Conservation (phyloP, 1,139 yeast genomes). For the Sugiyamaella novakii region DNA sequence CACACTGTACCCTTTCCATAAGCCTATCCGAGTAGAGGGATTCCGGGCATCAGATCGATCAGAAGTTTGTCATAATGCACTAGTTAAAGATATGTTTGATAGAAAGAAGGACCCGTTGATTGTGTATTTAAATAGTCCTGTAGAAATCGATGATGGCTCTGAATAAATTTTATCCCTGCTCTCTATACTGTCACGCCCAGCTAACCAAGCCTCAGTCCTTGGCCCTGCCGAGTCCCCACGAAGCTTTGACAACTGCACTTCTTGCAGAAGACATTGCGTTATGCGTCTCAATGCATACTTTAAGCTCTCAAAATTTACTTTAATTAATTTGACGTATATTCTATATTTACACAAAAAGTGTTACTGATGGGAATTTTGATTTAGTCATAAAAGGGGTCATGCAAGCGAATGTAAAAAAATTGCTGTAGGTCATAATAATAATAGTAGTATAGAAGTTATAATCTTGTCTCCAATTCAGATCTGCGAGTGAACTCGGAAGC, state of each 20-base stretch:
- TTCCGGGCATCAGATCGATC: not conserved
- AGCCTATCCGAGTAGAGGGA: not conserved
- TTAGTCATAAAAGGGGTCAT: slow-evolving; percentile 10
- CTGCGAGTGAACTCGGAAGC: slow-evolving; percentile 26
- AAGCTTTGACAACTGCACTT: too few relatives aligned
- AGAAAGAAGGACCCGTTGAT: not conserved
- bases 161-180: too few relatives aligned
- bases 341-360: slow-evolving; percentile 1
- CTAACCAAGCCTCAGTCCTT: too few relatives aligned
- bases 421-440: not conserved
- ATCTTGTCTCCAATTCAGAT: slow-evolving; percentile 25
- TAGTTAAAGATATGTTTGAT: not conserved
- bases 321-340: not conserved
- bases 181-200: too few relatives aligned
- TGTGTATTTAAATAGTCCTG: not conserved
- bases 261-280: too few relatives aligned
- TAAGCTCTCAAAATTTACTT: too few relatives aligned
- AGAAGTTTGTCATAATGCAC: not conserved
- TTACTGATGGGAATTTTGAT: too few relatives aligned
- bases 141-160: too few relatives aligned
- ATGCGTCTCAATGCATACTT: too few relatives aligned
- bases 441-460: slow-evolving; percentile 8
- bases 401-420: slow-evolving; percentile 5
- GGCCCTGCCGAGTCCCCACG: too few relatives aligned
- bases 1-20: not conserved